Conservation (phyloP, 495 filamentous ascomycete genomes). For the Aspergillus diversus region DNA sequence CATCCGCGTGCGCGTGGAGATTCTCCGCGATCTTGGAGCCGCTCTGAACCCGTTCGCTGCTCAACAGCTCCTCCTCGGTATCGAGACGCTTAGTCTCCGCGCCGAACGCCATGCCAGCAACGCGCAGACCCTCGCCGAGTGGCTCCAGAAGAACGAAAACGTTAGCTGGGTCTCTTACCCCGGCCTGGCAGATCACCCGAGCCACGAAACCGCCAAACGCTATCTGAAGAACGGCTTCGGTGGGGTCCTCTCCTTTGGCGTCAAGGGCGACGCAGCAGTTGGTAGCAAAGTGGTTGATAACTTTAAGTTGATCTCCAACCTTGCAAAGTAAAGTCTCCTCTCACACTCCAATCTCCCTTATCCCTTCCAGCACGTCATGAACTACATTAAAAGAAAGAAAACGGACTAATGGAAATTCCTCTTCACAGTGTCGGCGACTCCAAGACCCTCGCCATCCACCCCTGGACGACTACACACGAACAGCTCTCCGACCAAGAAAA, state of each 20-base stretch:
- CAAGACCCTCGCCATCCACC: slow-evolving; percentile 94
- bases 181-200: slow-evolving; percentile 80
- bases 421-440: slow-evolving; percentile 63
- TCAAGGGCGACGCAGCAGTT: slow-evolving; percentile 82
- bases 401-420: slow-evolving; percentile 8
- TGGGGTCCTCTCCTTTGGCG: slow-evolving; percentile 89
- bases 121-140: slow-evolving; percentile 76
- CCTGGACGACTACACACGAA: slow-evolving; percentile 95
- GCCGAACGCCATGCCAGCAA: slow-evolving; percentile 89
- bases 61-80: slow-evolving; percentile 87
- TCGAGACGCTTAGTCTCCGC: slow-evolving; percentile 88
- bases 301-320: slow-evolving; percentile 92
- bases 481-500: slow-evolving; percentile 87
- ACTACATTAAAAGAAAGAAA: background rate
- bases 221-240: slow-evolving; percentile 89
- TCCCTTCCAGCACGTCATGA: background rate
- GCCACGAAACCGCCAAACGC: slow-evolving; percentile 82
- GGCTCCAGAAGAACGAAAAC: slow-evolving; percentile 80
- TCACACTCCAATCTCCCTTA: background rate
- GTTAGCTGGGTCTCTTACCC: slow-evolving; percentile 96
- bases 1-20: slow-evolving; percentile 81
- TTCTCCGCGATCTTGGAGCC: slow-evolving; percentile 85
- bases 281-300: slow-evolving; percentile 89
- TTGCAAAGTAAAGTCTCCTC: slow-evolving; percentile 66
- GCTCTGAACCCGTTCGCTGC: slow-evolving; percentile 91